Conservation (phyloP, 78 protist species). For the Planoprotostelium fungivorum region DNA sequence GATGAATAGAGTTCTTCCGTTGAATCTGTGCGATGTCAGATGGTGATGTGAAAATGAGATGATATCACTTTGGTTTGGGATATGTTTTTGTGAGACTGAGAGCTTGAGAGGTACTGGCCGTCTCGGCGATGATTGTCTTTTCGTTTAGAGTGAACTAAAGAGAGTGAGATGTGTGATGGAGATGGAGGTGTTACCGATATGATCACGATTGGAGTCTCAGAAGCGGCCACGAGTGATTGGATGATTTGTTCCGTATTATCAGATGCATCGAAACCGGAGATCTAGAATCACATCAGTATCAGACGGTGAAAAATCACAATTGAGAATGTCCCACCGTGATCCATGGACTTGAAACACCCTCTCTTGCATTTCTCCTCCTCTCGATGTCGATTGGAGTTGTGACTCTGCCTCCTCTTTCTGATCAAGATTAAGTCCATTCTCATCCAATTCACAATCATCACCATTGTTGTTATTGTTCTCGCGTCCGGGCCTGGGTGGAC, state of each 20-base stretch:
- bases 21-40: neutral
- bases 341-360: no score
- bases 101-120: neutral
- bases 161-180: neutral
- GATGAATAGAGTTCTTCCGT: neutral
- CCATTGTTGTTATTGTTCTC: neutral
- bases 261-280: neutral
- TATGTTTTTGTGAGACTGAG: neutral
- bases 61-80: neutral
- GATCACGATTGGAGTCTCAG: neutral
- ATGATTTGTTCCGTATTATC: neutral
- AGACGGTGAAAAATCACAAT: no score
- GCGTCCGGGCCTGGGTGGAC: neutral
- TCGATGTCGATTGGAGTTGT: neutral
- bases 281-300: no score
- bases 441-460: no score
- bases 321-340: no score
- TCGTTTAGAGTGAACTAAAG: neutral
- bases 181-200: neutral
- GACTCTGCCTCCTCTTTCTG: neutral
- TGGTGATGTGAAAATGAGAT: neutral
- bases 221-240: neutral
- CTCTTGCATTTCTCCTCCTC: no score
- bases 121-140: neutral
- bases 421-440: neutral